These are phyloP conservation scores for Aureococcus anophagefferens DNA, from an alignment of 108 stramenopile genomes.

Conservation along the genomic window DNA sequence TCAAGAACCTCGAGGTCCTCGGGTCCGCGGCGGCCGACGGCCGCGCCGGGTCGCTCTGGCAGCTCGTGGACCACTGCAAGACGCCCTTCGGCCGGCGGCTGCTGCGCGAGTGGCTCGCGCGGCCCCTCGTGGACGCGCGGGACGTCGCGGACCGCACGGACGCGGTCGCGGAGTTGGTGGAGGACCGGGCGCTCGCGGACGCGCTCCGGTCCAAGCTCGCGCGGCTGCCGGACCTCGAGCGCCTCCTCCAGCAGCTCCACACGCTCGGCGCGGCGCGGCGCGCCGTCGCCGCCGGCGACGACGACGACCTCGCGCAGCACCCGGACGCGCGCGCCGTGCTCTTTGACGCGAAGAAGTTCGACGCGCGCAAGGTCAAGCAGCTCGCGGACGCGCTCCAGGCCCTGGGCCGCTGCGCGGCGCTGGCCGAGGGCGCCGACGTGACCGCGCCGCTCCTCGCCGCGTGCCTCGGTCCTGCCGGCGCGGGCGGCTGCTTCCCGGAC, in stretches of 20 bases:
- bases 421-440: neutral
- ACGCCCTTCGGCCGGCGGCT: slow-evolving; percentile 84
- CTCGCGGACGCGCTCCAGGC: slow-evolving; percentile 68
- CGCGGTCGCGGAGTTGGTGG: slow-evolving; percentile 79
- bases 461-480: neutral
- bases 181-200: slow-evolving; percentile 60
- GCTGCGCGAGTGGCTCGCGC: slow-evolving; percentile 84
- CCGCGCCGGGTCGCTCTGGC: slow-evolving; percentile 69
- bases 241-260: slow-evolving; percentile 80
- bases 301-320: slow-evolving; percentile 35
- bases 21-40: slow-evolving; percentile 58
- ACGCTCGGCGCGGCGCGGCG: slow-evolving; percentile 59
- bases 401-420: slow-evolving; percentile 42
- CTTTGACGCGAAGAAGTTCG: slow-evolving; percentile 82
- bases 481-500: slow-evolving; percentile 53
- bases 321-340: slow-evolving; percentile 88
- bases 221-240: slow-evolving; percentile 85
- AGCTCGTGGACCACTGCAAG: slow-evolving; percentile 72
- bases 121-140: slow-evolving; percentile 69
- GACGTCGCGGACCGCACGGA: slow-evolving; percentile 85
- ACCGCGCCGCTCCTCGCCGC: neutral
- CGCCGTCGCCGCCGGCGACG: slow-evolving; percentile 27
- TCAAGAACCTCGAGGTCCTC: slow-evolving; percentile 90
- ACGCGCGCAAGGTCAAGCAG: slow-evolving; percentile 81
- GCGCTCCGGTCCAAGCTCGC: slow-evolving; percentile 46